These are phyloP conservation scores for Vitis cinerea DNA, from an alignment of 164 flowering plant genomes.

Conservation along the genomic window DNA sequence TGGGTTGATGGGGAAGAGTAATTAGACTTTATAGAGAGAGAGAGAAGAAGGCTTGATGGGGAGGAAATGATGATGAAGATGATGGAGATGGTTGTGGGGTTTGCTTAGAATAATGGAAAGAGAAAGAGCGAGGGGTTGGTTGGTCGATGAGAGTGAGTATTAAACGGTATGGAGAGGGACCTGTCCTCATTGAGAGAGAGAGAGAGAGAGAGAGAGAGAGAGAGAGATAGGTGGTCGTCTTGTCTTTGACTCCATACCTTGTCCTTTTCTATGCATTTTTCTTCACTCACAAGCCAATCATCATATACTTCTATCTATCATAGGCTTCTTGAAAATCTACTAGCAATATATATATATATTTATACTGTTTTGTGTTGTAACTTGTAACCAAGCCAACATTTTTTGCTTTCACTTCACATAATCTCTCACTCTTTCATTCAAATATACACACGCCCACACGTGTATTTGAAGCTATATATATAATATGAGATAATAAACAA, in stretches of 20 bases:
- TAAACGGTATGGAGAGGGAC: constrained; percentile 88
- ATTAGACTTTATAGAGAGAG: constrained; percentile 14
- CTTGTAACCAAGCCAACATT: constrained; percentile 28
- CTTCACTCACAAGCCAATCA: constrained; percentile 66
- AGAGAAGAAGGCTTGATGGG: constrained; percentile 41
- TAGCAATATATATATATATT: neutral
- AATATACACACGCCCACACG: constrained; percentile 23
- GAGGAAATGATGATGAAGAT: constrained; percentile 54
- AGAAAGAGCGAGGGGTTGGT: constrained; percentile 32
- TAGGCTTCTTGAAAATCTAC: neutral
- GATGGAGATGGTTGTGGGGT: constrained; percentile 52
- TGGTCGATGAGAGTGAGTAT: constrained; percentile 68
- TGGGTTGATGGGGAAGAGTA: constrained; percentile 23
- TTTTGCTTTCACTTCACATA: constrained; percentile 55
- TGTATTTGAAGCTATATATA: constrained; percentile 32
- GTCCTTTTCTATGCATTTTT: constrained; percentile 36
- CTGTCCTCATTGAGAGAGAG: constrained; percentile 6
- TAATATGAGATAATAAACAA: neutral
- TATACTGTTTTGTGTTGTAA: constrained; percentile 21
- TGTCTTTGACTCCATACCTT: constrained; percentile 55
- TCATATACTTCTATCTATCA: constrained; percentile 16
- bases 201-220: constrained; percentile 1
- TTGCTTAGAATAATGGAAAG: constrained; percentile 56
- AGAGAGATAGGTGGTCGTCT: constrained; percentile 30
- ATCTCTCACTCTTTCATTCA: constrained; percentile 19